phyloP scores from a whole-genome alignment of 1,284 basidiomycete genomes.

The Puccinia triticina region DNA sequence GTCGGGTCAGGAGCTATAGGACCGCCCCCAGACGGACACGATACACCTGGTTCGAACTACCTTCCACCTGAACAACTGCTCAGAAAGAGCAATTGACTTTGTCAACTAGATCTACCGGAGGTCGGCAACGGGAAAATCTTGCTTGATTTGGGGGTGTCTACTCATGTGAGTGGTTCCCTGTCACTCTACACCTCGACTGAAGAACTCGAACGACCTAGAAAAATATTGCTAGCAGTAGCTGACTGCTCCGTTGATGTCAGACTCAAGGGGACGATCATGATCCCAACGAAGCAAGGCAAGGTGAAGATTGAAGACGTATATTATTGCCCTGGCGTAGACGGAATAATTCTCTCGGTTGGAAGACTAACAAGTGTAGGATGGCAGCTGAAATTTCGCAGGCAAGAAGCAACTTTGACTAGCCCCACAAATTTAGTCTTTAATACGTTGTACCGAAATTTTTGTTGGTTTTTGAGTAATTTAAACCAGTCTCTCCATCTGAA shows the following conservation, averaged over 20 bases:
- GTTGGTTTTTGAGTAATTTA: neutral
- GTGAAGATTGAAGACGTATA: neutral
- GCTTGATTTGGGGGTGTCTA: neutral
- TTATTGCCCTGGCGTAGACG: neutral
- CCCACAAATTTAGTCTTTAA: neutral
- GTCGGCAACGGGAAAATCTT: neutral
- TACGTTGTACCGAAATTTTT: neutral
- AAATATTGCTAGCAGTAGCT: neutral
- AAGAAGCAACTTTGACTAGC: neutral
- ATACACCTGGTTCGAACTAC: neutral
- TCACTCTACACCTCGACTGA: neutral
- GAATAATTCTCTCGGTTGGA: neutral
- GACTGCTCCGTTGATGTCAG: neutral
- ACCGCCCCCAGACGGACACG: neutral
- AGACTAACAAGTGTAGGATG: neutral
- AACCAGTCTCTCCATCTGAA: neutral
- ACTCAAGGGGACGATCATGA: neutral
- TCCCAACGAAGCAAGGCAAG: neutral
- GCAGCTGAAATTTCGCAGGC: neutral
- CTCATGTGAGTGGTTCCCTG: slow-evolving; percentile 11
- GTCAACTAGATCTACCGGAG: neutral
- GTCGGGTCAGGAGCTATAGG: neutral
- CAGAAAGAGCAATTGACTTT: neutral
- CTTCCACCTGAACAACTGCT: neutral
- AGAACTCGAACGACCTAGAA: neutral